phyloP scores from a whole-genome alignment of 106 monocot species.

The Allium sativum region DNA sequence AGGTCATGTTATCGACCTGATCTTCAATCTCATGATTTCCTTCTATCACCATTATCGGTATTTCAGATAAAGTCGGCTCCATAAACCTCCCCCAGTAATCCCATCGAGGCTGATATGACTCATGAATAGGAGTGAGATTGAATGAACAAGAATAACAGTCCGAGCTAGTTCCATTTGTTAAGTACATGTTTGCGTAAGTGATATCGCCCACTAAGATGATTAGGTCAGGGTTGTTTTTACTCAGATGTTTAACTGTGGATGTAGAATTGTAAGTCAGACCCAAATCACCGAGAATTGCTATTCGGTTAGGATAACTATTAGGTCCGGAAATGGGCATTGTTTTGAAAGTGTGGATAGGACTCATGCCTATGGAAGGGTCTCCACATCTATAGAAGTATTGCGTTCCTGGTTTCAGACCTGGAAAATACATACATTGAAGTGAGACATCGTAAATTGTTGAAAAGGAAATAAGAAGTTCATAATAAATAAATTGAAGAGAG shows the following conservation, averaged over 20 bases:
- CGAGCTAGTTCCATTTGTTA: constrained; percentile 82
- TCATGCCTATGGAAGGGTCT: constrained; percentile 71
- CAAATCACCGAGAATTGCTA: constrained; percentile 75
- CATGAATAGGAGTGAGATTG: constrained; percentile 65
- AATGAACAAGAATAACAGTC: constrained; percentile 85
- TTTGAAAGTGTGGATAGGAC: constrained; percentile 41
- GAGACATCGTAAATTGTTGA: background rate
- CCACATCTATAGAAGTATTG: constrained; percentile 77
- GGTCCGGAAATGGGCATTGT: constrained; percentile 74
- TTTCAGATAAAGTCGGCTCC: constrained; percentile 65
- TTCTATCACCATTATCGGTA: constrained; percentile 82
- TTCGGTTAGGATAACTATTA: constrained; percentile 47
- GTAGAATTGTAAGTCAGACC: constrained; percentile 89
- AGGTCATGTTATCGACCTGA: constrained; percentile 50
- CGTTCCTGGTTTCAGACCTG: constrained; percentile 56
- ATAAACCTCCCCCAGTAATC: constrained; percentile 97
- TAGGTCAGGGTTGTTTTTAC: constrained; percentile 64
- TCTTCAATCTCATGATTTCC: constrained; percentile 89
- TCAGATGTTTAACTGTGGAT: constrained; percentile 72
- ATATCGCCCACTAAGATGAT: constrained; percentile 78
- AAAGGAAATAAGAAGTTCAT: background rate
- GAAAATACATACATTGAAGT: background rate
- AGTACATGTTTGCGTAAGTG: constrained; percentile 75
- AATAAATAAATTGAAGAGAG: background rate
- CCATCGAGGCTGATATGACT: constrained; percentile 92